Percentiles rank a stretch among this genome's conserved stretches.
These are phyloP conservation scores for Drechslera avenae DNA, from an alignment of 2,329 filamentous ascomycete genomes.

Conservation along the genomic window DNA sequence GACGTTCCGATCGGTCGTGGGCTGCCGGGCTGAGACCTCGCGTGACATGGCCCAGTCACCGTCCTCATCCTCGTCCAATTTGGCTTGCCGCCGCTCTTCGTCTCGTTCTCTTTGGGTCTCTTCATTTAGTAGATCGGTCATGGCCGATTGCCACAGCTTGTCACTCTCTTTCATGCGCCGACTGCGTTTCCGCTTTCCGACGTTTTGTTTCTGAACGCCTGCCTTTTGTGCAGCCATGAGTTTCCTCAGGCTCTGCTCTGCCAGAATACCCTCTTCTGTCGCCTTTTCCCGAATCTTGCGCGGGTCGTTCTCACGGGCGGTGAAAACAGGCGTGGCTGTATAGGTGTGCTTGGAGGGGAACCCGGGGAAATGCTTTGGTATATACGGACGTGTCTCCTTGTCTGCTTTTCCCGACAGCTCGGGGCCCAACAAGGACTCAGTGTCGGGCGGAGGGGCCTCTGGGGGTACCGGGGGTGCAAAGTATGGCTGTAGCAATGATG, in stretches of 20 bases:
- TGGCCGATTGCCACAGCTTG: constrained; percentile 61
- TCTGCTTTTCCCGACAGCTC: constrained; percentile 56
- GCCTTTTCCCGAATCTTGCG: constrained; percentile 65
- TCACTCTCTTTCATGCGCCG: constrained; percentile 51
- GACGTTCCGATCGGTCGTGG: constrained; percentile 37
- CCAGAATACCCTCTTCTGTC: constrained; percentile 68
- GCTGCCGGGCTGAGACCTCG: constrained; percentile 32
- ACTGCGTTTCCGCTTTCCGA: constrained; percentile 49
- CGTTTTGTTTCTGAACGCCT: constrained; percentile 48
- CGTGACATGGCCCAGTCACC: constrained; percentile 25
- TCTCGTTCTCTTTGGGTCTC: constrained; percentile 41
- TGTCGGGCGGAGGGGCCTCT: constrained; percentile 49
- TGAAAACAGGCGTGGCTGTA: constrained; percentile 63
- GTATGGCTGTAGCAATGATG: constrained; percentile 45
- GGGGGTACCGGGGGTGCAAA: constrained; percentile 50
- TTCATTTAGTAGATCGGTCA: constrained; percentile 56
- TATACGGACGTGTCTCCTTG: constrained; percentile 57
- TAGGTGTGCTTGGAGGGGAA: constrained; percentile 70
- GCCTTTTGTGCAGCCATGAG: constrained; percentile 58
- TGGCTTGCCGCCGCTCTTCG: constrained; percentile 27
- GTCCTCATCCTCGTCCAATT: constrained; percentile 28
- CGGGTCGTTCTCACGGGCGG: constrained; percentile 63
- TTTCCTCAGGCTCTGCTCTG: constrained; percentile 68
- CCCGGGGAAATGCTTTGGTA: constrained; percentile 65
- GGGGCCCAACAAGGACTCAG: constrained; percentile 58